These are phyloP conservation scores for Pseudoneurospora amorphoporcata DNA, from an alignment of 495 filamentous ascomycete species.

Conservation along the genomic window DNA sequence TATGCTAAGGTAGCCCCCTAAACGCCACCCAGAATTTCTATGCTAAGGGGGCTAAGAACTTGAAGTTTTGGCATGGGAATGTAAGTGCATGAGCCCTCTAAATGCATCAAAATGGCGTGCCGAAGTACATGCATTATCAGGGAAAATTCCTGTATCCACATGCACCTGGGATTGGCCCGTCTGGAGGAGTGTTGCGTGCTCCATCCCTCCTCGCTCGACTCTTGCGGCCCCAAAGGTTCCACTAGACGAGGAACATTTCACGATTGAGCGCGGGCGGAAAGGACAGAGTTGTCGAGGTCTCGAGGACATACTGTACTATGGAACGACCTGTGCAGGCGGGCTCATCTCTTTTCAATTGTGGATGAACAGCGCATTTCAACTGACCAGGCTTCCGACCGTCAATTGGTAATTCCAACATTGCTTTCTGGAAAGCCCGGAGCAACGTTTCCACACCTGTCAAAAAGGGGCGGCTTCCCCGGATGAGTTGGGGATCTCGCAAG, in stretches of 20 bases:
- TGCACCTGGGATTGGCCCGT: not conserved
- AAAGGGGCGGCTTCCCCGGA: not conserved
- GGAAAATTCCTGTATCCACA: not conserved
- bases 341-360: not conserved
- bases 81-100: no score
- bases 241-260: not conserved
- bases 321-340: not conserved
- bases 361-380: not conserved
- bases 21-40: no score
- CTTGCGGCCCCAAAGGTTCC: not conserved
- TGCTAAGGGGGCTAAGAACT: no score
- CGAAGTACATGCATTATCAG: no score
- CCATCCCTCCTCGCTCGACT: not conserved
- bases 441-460: not conserved
- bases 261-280: not conserved
- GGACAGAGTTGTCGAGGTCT: not conserved
- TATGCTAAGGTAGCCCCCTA: no score
- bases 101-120: no score
- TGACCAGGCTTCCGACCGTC: not conserved
- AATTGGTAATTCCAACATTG: not conserved
- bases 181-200: not conserved
- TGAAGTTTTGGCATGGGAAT: no score
- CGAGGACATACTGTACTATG: not conserved
- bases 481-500: not conserved
- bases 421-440: not conserved